Conservation (phyloP, 2,329 filamentous ascomycete genomes). For the Pseudogymnoascus sp. region DNA sequence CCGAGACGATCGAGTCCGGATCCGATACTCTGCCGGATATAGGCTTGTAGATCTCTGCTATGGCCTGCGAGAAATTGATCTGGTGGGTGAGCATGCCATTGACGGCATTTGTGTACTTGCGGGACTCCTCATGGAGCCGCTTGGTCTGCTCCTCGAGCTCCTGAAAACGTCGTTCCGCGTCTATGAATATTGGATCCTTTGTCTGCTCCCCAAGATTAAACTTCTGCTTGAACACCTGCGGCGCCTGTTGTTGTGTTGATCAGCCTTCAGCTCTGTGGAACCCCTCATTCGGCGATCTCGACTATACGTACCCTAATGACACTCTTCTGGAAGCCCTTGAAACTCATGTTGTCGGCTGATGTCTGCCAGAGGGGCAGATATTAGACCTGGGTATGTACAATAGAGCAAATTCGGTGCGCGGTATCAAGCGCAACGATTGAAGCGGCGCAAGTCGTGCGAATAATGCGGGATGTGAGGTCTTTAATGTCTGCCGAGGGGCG, state of each 20-base stretch:
- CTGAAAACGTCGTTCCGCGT: constrained; percentile 87
- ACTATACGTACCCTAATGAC: constrained; percentile 64
- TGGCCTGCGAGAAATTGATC: constrained; percentile 95
- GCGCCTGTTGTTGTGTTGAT: constrained; percentile 49
- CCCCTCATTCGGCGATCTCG: background rate
- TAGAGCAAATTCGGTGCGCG: background rate
- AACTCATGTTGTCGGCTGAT: constrained; percentile 62
- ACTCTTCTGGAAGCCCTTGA: constrained; percentile 92
- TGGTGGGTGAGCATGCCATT: constrained; percentile 97
- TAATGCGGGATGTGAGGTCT: background rate
- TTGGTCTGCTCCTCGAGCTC: constrained; percentile 95
- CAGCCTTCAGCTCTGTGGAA: constrained; percentile 14
- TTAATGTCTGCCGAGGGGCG: constrained; percentile 10
- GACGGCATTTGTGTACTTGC: constrained; percentile 96
- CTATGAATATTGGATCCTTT: constrained; percentile 89
- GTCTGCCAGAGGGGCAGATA: background rate
- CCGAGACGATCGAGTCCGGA: constrained; percentile 70
- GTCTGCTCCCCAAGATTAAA: constrained; percentile 96
- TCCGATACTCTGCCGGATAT: constrained; percentile 95
- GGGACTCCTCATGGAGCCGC: constrained; percentile 91
- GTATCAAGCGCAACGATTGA: constrained; percentile 6
- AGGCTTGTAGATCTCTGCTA: constrained; percentile 95
- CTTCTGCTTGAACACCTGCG: constrained; percentile 81
- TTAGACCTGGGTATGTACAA: constrained; percentile 1
- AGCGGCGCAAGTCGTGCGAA: background rate